A percentile compares a stretch with the other conserved stretches of the same genome.
phyloP scores from a whole-genome alignment of 2,329 filamentous ascomycete species.

The Ceratocystis cubensis region DNA sequence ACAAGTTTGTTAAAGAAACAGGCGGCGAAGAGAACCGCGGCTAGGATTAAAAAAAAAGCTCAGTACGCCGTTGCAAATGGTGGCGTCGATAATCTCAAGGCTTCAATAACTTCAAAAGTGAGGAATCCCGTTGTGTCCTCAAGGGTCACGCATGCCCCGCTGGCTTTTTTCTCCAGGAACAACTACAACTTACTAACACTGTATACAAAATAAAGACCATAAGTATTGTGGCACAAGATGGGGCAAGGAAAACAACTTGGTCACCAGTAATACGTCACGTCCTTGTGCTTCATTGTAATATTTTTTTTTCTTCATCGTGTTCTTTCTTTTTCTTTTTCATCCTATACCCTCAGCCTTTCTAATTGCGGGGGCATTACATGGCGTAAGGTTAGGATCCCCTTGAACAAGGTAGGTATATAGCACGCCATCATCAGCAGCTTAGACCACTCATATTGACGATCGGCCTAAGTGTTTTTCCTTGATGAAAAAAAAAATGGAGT shows the following conservation, averaged over 20 bases:
- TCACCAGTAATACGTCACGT: not conserved
- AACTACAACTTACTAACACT: not conserved
- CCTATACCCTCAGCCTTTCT: slow-evolving; percentile 14
- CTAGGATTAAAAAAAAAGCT: not conserved
- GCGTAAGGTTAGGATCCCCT: not conserved
- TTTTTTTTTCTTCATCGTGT: not conserved
- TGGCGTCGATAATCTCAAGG: too few relatives aligned
- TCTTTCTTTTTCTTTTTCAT: slow-evolving; percentile 2
- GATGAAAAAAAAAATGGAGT: slow-evolving; percentile 10
- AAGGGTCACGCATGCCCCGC: not conserved
- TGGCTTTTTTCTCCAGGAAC: not conserved
- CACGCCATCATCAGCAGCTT: slow-evolving; percentile 8
- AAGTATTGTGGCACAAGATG: not conserved
- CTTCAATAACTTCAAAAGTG: too few relatives aligned
- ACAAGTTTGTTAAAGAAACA: too few relatives aligned
- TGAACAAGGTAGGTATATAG: slow-evolving; percentile 3
- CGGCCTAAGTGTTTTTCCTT: not conserved
- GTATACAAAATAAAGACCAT: not conserved
- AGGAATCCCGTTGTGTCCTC: too few relatives aligned
- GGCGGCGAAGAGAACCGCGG: not conserved
- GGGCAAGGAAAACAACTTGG: not conserved
- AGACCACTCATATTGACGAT: not conserved
- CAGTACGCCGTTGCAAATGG: too few relatives aligned
- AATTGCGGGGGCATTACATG: not conserved
- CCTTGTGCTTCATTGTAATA: not conserved